Conservation (phyloP, 495 filamentous ascomycete genomes). For the Tricharina praecox region DNA sequence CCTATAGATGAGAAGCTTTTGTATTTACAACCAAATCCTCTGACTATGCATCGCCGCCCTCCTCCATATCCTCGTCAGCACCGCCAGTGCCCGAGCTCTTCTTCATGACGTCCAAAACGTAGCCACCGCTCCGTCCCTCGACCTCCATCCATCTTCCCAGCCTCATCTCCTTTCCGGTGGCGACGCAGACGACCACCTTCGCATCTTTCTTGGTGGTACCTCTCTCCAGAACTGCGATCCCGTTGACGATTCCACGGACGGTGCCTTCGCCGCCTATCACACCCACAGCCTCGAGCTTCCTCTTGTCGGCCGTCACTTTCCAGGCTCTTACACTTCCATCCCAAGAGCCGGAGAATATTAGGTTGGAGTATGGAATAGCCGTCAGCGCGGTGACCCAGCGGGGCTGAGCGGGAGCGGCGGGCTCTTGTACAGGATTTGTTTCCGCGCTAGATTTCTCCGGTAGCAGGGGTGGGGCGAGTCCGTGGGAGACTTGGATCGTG, state of each 20-base stretch:
- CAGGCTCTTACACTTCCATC: conserved; percentile 79
- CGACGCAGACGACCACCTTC: conserved; percentile 64
- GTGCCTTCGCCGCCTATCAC: conserved; percentile 38
- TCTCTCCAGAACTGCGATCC: conserved; percentile 64
- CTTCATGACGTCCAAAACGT: conserved; percentile 17
- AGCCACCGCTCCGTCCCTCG: conserved; percentile 52
- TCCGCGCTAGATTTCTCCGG: conserved; percentile 57
- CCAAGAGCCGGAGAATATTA: conserved; percentile 82
- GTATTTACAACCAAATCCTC: no score
- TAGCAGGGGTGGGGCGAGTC: conserved; percentile 49
- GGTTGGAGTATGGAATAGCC: conserved; percentile 69
- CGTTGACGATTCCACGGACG: conserved; percentile 67
- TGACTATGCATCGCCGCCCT: conserved; percentile 6
- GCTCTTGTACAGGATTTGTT: conserved; percentile 36
- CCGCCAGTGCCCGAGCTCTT: conserved; percentile 5
- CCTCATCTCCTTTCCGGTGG: conserved; percentile 69
- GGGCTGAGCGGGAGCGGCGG: conserved; percentile 47
- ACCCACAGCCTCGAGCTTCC: conserved; percentile 53
- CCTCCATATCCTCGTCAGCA: conserved; percentile 3
- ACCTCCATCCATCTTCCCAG: conserved; percentile 59
- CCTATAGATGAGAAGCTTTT: no score
- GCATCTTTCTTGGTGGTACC: conserved; percentile 45
- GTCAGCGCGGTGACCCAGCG: conserved; percentile 81
- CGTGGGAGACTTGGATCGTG: conserved; percentile 64
- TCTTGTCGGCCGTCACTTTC: conserved; percentile 68